A percentile compares a stretch with the other conserved stretches of the same genome.
These are phyloP conservation scores for Ramicandelaber brevisporus DNA, from an alignment of 192 early-diverging fungal genomes.

Conservation along the genomic window DNA sequence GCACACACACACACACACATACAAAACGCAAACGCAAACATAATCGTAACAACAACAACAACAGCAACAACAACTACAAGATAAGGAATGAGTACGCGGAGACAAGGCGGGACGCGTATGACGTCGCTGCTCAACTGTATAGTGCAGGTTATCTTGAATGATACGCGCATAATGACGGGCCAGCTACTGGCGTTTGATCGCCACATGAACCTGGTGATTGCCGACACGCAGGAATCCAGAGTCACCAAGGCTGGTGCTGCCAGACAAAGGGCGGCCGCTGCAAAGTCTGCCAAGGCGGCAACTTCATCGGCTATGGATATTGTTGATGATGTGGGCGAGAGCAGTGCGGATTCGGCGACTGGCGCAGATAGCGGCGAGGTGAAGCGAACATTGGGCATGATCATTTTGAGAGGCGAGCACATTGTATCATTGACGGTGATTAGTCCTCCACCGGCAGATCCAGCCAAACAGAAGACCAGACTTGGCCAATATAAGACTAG, in stretches of 20 bases:
- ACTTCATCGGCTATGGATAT: no score
- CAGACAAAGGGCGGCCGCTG: background rate
- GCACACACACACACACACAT: no score
- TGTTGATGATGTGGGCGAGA: constrained; percentile 9
- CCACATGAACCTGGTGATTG: constrained; percentile 97
- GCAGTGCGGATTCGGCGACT: no score
- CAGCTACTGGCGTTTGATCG: constrained; percentile 99
- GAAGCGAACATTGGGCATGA: constrained; percentile 76
- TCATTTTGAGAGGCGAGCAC: constrained; percentile 81
- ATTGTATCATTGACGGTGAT: constrained; percentile 81
- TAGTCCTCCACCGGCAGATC: constrained; percentile 51
- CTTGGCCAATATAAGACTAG: no score
- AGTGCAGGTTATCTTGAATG: constrained; percentile 71
- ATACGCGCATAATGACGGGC: constrained; percentile 78
- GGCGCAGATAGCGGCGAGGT: constrained; percentile 41
- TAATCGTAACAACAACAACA: no score
- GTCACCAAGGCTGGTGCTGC: constrained; percentile 12
- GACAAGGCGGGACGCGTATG: no score
- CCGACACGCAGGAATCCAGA: constrained; percentile 94
- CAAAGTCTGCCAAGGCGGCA: background rate
- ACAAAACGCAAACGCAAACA: no score
- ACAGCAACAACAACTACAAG: no score
- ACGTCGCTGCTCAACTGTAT: constrained; percentile 83
- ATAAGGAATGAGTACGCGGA: no score
- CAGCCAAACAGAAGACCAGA: constrained; percentile 18